Percentiles rank a stretch among this genome's conserved stretches.
phyloP scores from a whole-genome alignment of 805 yeast species.

The Clavispora asparagi region DNA sequence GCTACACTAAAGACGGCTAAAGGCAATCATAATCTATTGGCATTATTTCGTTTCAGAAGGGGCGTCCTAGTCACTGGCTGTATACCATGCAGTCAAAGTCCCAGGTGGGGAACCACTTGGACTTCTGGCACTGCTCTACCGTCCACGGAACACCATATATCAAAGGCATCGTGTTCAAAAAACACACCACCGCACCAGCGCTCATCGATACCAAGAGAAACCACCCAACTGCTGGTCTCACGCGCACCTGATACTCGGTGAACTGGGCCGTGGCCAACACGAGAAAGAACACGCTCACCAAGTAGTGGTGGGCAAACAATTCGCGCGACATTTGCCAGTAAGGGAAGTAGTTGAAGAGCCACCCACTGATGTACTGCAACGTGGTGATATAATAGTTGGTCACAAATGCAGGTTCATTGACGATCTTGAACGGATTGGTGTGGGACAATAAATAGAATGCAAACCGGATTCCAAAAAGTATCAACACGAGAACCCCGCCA shows the following conservation, averaged over 20 bases:
- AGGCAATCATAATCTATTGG: not conserved
- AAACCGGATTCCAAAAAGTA: constrained; percentile 19
- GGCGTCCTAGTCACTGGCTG: constrained; percentile 1
- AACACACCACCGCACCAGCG: constrained; percentile 20
- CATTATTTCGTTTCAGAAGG: too few species aligned
- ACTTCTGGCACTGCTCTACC: constrained; percentile 29
- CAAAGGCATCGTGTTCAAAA: constrained; percentile 31
- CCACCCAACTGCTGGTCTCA: constrained; percentile 22
- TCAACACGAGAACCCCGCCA: constrained; percentile 32
- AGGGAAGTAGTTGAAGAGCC: constrained; percentile 54
- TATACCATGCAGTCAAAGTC: constrained; percentile 35
- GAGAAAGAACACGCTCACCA: constrained; percentile 47
- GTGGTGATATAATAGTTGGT: constrained; percentile 16
- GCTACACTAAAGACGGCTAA: not conserved
- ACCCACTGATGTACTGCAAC: constrained; percentile 48
- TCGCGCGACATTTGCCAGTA: constrained; percentile 39
- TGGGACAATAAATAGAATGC: constrained; percentile 16
- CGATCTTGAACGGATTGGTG: constrained; percentile 27
- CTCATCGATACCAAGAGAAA: constrained; percentile 15
- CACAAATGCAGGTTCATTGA: constrained; percentile 10
- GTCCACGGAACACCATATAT: constrained; percentile 47
- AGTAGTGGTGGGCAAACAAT: constrained; percentile 42
- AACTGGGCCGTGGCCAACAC: constrained; percentile 41
- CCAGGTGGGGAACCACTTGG: constrained; percentile 38
- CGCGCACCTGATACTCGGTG: constrained; percentile 36